Percentiles rank a stretch among this genome's conserved stretches.
Evolutionary conservation across 306 rosid species (phyloP).

Genomic region (Lablab purpureus): DNA sequence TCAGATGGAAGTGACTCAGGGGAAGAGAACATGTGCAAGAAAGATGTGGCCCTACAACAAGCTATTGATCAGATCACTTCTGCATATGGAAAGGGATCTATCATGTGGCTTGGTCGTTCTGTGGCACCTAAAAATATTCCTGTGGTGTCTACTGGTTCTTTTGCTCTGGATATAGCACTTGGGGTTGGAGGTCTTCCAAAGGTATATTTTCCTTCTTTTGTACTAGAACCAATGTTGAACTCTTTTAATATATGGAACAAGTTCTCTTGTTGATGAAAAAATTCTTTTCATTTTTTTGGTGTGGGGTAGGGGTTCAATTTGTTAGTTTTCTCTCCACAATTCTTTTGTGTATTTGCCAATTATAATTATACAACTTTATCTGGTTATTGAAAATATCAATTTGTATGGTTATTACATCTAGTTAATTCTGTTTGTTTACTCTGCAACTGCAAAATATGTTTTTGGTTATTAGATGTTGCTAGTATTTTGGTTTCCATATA

Average conservation of each 20-base stretch:
- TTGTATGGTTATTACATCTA: not conserved
- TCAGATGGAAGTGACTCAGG: slow-evolving; percentile 74
- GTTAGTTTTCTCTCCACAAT: slow-evolving; percentile 31
- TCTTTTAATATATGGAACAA: not conserved
- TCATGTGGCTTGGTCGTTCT: slow-evolving; percentile 97
- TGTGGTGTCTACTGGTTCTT: slow-evolving; percentile 87
- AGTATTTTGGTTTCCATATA: not conserved
- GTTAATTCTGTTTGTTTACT: slow-evolving; percentile 27
- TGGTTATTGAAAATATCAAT: not conserved
- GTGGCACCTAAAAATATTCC: slow-evolving; percentile 63
- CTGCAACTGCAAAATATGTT: slow-evolving; percentile 3
- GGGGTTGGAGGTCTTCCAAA: slow-evolving; percentile 92
- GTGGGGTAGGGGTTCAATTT: not conserved
- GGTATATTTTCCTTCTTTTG: slow-evolving; percentile 56
- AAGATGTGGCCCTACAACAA: slow-evolving; percentile 83
- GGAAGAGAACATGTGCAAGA: slow-evolving; percentile 82
- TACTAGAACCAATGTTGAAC: slow-evolving; percentile 8
- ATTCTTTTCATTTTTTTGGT: not conserved
- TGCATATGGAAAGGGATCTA: slow-evolving; percentile 90
- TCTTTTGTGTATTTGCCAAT: slow-evolving; percentile 7
- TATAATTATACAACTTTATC: slow-evolving; percentile 6
- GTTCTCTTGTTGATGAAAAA: not conserved
- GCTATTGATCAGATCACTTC: slow-evolving; percentile 94
- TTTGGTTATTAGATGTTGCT: slow-evolving; percentile 17
- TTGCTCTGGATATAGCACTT: slow-evolving; percentile 83